Base-by-base conservation (phyloP, 2,329 filamentous ascomycete genomes). In the Ophiostoma ips region DNA sequence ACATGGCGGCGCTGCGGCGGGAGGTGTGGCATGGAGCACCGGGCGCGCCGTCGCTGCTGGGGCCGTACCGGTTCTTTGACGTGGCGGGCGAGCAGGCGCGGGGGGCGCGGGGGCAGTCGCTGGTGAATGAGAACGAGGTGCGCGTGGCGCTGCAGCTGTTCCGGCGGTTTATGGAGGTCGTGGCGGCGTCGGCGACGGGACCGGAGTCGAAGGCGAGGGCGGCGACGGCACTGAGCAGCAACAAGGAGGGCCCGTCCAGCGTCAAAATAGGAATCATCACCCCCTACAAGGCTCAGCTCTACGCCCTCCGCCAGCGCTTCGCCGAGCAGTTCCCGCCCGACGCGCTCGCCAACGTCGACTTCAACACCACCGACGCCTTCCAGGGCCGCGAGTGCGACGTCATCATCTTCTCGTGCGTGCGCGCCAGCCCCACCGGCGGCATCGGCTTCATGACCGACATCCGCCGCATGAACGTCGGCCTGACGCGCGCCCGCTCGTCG, bases 371-470 rank as follows among this genome's bases (percentile, higher is more conserved):
- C 0, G 92, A 98, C 67, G 94, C 92, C 16, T 98, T 95, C 64
- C 92, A 98, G 64, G 92, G 92, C 55, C 81, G 94, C 57, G 92
- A 98, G 66, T 92, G 88, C 60, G 92, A 98, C 62, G 83, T 98
- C 55, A 96, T 98, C 64, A 96, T 98, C 56, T 98, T 98, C 70
- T 96, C 92, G 37, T 98, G 94, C 65, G 92, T 98, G 54, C 83
- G 92, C 68, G 90, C 92, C 19, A 90, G 84, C 30, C 79, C 86
- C n/a, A 85, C 83, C 8, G 84, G 85, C n/a, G 88, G 90, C 60
- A 95, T 98, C 61, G 92, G 92, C 73, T 98, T 98, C 78, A 83
- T 98, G 76, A 85, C 87, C 50, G 92, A 98, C 64, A 95, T 98
- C 61, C 81, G 92, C 52, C 90, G 92, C 73, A 96, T 98, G 94